Evolutionary conservation across 2,329 filamentous ascomycete genomes (phyloP).

Genomic region (Hypoxylon sp.): DNA sequence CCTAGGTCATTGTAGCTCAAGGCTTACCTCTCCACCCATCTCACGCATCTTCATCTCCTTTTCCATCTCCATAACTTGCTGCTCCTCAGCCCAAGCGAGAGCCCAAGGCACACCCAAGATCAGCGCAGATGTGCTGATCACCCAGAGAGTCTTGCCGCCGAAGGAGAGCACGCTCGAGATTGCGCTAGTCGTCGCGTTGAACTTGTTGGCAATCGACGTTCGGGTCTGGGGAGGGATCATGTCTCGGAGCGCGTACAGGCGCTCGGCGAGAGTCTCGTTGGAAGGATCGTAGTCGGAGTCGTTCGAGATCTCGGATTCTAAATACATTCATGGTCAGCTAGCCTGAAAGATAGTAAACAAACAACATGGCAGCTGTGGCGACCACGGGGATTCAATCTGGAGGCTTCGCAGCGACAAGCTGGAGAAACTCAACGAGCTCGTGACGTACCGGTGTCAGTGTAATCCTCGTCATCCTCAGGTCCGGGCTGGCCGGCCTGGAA

Average conservation of each 20-base stretch:
- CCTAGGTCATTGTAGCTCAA: neutral
- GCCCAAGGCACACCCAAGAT: conserved; percentile 94
- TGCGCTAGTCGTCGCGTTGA: conserved; percentile 67
- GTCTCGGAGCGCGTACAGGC: conserved; percentile 79
- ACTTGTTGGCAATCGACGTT: conserved; percentile 73
- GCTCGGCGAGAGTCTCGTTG: conserved; percentile 73
- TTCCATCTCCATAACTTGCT: conserved; percentile 98
- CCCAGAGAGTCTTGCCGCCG: conserved; percentile 89
- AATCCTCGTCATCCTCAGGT: conserved; percentile 88
- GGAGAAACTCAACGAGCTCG: conserved; percentile 9
- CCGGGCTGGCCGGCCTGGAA: conserved; percentile 79
- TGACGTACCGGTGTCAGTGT: conserved; percentile 87
- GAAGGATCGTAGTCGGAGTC: conserved; percentile 77
- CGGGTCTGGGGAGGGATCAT: conserved; percentile 81
- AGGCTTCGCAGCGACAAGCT: neutral
- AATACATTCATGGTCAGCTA: conserved; percentile 9
- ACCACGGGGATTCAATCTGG: neutral
- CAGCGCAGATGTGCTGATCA: conserved; percentile 89
- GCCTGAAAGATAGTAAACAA: neutral
- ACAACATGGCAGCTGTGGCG: neutral
- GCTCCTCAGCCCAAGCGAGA: conserved; percentile 93
- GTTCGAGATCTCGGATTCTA: conserved; percentile 87
- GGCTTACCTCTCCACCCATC: conserved; percentile 77
- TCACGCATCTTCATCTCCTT: conserved; percentile 96
- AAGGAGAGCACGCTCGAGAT: conserved; percentile 74